phyloP scores from a whole-genome alignment of 768 basidiomycete genomes.

The Psilocybe cyanescens region DNA sequence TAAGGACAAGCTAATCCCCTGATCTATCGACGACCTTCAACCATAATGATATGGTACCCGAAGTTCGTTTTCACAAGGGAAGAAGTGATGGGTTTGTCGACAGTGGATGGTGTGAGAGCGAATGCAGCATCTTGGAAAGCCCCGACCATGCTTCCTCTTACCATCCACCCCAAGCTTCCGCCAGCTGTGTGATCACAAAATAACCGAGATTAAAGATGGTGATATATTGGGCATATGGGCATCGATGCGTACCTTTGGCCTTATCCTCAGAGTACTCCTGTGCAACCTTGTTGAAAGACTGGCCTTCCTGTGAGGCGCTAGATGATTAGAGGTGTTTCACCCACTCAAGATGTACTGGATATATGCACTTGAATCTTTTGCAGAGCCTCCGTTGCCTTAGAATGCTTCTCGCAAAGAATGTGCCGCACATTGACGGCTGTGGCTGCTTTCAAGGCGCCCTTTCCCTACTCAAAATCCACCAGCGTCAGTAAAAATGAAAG shows the following conservation, averaged over 20 bases:
- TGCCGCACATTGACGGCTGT: constrained; percentile 86
- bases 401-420: constrained; percentile 88
- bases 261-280: constrained; percentile 93
- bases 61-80: constrained; percentile 81
- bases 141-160: constrained; percentile 85
- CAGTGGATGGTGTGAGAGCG: constrained; percentile 74
- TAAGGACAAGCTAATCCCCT: neutral
- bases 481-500: neutral
- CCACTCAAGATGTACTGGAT: neutral
- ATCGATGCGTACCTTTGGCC: constrained; percentile 65
- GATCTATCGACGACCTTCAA: constrained; percentile 71
- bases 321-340: neutral
- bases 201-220: neutral
- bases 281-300: constrained; percentile 86
- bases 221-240: constrained; percentile 4
- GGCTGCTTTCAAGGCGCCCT: constrained; percentile 72
- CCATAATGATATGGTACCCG: constrained; percentile 93
- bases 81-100: constrained; percentile 77
- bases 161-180: constrained; percentile 88
- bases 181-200: constrained; percentile 54
- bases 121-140: constrained; percentile 92
- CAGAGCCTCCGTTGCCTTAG: constrained; percentile 77
- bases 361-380: constrained; percentile 74
- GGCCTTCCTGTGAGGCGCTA: constrained; percentile 56
- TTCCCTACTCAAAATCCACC: constrained; percentile 38